phyloP scores from a whole-genome alignment of 2,329 filamentous ascomycete species.

The Fusarium bactridioides region DNA sequence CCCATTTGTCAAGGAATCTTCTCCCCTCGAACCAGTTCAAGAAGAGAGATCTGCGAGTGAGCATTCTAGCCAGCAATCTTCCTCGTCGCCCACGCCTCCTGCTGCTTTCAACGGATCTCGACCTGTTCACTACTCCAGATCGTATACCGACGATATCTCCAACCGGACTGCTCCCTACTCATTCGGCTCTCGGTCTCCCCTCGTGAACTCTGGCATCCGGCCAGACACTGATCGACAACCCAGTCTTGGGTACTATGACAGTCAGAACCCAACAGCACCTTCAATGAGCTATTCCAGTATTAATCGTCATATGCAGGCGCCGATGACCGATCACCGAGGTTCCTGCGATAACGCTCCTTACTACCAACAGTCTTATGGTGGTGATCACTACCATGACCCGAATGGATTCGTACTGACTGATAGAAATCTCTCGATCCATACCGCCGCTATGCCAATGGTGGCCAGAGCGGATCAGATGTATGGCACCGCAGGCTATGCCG shows the following conservation, averaged over 20 bases:
- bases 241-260: constrained; percentile 33
- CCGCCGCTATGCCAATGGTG: not conserved
- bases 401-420: constrained; percentile 16
- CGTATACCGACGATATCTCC: constrained; percentile 11
- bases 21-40: constrained; percentile 38
- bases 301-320: constrained; percentile 36
- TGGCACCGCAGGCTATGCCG: not conserved
- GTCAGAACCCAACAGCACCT: constrained; percentile 34
- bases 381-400: not conserved
- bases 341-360: constrained; percentile 15
- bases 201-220: constrained; percentile 5
- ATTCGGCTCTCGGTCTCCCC: constrained; percentile 12
- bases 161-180: not conserved
- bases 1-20: constrained; percentile 37
- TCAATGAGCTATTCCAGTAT: constrained; percentile 24
- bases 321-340: constrained; percentile 25
- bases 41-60: constrained; percentile 30
- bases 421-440: not conserved
- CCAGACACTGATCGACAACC: constrained; percentile 23
- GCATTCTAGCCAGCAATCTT: constrained; percentile 12
- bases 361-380: not conserved
- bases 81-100: constrained; percentile 29
- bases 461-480: not conserved
- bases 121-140: constrained; percentile 10
- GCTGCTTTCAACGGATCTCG: constrained; percentile 16